Conservation (phyloP, 2,329 filamentous ascomycete genomes). For the Arthrobotrys iridis region DNA sequence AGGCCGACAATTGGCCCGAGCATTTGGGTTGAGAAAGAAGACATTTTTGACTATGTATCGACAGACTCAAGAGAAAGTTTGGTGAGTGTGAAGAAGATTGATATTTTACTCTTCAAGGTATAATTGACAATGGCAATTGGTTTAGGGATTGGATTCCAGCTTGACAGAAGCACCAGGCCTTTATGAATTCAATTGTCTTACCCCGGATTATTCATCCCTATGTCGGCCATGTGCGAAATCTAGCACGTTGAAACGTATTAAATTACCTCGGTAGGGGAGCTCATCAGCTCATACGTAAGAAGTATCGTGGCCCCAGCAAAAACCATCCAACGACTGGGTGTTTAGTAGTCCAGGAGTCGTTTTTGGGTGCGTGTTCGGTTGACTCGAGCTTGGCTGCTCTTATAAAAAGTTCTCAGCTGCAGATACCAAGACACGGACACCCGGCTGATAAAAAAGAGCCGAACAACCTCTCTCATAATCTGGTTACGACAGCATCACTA, state of each 20-base stretch:
- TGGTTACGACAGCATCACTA: too few relatives aligned
- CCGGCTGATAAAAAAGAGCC: too few relatives aligned
- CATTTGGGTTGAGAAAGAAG: slow-evolving; percentile 44
- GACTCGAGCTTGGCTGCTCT: neutral
- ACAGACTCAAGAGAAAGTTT: neutral
- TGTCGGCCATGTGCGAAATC: neutral
- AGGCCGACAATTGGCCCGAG: slow-evolving; percentile 60
- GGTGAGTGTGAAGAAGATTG: neutral
- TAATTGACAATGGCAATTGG: neutral
- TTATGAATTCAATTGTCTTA: slow-evolving; percentile 1
- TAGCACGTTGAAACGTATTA: neutral
- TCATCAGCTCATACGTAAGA: neutral
- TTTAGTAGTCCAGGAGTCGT: neutral
- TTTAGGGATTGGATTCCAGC: neutral
- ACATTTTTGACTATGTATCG: neutral
- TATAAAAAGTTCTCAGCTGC: slow-evolving; percentile 10
- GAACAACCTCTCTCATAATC: too few relatives aligned
- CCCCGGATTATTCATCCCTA: neutral
- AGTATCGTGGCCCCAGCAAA: neutral
- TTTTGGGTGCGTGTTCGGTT: neutral
- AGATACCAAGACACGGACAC: slow-evolving; percentile 17
- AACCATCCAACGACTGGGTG: neutral
- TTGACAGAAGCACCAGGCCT: neutral
- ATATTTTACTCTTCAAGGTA: neutral
- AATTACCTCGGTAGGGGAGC: slow-evolving; percentile 4